Percentiles rank a stretch among this genome's conserved stretches.
These are phyloP conservation scores for Magnolia changhungtana DNA, from an alignment of 164 flowering plant genomes.

Conservation along the genomic window DNA sequence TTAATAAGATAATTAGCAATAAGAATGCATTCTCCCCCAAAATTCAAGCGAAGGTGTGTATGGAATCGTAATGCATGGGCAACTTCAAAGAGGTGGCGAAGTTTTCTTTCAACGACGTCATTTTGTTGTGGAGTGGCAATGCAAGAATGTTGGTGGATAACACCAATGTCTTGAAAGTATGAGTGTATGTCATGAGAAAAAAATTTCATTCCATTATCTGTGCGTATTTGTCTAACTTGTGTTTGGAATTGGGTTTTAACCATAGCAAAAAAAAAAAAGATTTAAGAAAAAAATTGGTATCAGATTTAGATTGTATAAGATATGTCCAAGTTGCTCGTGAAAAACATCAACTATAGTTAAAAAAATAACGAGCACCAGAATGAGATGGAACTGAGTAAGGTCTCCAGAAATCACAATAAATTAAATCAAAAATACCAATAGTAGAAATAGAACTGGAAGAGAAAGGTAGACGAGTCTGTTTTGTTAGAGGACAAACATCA, in stretches of 20 bases:
- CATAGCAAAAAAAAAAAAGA: not conserved
- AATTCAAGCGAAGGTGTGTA: not conserved
- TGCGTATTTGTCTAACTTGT: not conserved
- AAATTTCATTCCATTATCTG: slow-evolving; percentile 1
- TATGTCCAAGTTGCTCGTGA: not conserved
- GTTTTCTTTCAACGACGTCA: not conserved
- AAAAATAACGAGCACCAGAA: slow-evolving; percentile 7
- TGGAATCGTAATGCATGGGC: not conserved
- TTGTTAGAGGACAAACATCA: not conserved
- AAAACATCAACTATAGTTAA: slow-evolving; percentile 10
- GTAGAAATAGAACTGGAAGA: not conserved
- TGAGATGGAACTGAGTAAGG: not conserved
- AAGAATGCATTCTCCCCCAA: slow-evolving; percentile 8
- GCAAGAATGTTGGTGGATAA: not conserved
- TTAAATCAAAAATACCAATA: not conserved
- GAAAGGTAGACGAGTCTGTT: slow-evolving; percentile 8
- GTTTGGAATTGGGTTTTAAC: not conserved
- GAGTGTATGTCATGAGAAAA: not conserved
- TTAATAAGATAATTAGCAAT: not conserved
- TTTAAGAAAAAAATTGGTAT: not conserved
- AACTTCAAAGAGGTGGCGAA: not conserved
- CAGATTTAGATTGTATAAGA: slow-evolving; percentile 6
- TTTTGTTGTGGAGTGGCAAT: not conserved
- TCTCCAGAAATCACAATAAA: slow-evolving; percentile 8
- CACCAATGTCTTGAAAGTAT: not conserved